These are phyloP conservation scores for Cladosporium sp. DNA, from an alignment of 2,329 filamentous ascomycete genomes.

Conservation along the genomic window DNA sequence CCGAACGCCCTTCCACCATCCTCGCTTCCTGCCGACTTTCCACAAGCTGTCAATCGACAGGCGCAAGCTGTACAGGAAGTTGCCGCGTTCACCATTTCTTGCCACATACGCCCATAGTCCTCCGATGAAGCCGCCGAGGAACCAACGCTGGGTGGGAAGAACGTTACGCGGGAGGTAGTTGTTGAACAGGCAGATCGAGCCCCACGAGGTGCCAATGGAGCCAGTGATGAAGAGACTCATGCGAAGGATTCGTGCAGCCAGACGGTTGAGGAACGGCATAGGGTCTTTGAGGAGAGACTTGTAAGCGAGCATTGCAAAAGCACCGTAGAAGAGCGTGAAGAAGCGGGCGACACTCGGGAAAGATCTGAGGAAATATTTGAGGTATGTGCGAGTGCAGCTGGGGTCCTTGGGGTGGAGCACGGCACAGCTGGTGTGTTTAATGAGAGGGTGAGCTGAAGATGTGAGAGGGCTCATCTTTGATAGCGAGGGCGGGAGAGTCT, in stretches of 20 bases:
- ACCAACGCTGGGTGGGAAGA: constrained; percentile 82
- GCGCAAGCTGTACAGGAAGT: constrained; percentile 77
- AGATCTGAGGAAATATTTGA: constrained; percentile 82
- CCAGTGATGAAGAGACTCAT: constrained; percentile 78
- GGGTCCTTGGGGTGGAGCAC: constrained; percentile 84
- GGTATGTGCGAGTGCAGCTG: constrained; percentile 81
- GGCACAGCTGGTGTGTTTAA: constrained; percentile 82
- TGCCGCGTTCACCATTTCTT: constrained; percentile 60
- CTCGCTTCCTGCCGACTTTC: constrained; percentile 90
- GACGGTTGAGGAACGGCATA: constrained; percentile 62
- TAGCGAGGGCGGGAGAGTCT: constrained; percentile 62
- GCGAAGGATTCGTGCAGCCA: constrained; percentile 69
- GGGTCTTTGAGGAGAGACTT: constrained; percentile 69
- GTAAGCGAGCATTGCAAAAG: constrained; percentile 69
- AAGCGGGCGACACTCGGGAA: constrained; percentile 78
- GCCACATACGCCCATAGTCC: constrained; percentile 84
- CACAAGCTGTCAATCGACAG: constrained; percentile 80
- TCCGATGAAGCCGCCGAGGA: constrained; percentile 80
- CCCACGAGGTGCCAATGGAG: constrained; percentile 85
- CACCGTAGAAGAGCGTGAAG: constrained; percentile 72
- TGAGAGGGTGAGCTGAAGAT: constrained; percentile 80
- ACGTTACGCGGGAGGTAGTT: constrained; percentile 70
- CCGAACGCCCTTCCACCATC: constrained; percentile 80
- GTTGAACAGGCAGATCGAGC: constrained; percentile 85
- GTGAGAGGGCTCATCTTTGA: constrained; percentile 72